Conservation (phyloP, 2,329 filamentous ascomycete species). For the Colletotrichum sublineola region DNA sequence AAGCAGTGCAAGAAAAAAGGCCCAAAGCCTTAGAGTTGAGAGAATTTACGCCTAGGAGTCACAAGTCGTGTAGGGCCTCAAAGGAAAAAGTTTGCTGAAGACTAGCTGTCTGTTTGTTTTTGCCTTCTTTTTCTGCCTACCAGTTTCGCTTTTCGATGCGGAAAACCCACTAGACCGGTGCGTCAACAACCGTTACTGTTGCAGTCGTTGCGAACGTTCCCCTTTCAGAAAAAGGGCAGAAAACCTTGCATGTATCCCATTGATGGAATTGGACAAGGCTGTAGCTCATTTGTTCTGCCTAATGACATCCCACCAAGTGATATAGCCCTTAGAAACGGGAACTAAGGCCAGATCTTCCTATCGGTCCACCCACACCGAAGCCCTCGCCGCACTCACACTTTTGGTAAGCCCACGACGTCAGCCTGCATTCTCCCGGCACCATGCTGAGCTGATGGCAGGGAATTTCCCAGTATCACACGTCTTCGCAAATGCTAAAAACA, state of each 20-base stretch:
- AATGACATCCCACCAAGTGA: constrained; percentile 7
- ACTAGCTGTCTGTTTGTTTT: neutral
- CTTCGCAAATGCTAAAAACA: neutral
- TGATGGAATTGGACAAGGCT: neutral
- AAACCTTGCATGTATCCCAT: neutral
- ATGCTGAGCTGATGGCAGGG: constrained; percentile 12
- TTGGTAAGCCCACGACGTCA: constrained; percentile 40
- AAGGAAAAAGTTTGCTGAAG: neutral
- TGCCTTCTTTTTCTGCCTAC: neutral
- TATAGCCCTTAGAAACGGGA: constrained; percentile 14
- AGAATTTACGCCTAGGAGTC: neutral
- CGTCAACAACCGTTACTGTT: constrained; percentile 5
- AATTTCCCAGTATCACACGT: neutral
- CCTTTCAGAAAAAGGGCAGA: constrained; percentile 10
- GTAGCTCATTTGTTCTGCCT: constrained; percentile 8
- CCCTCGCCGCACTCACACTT: constrained; percentile 28
- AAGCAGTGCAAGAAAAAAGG: neutral
- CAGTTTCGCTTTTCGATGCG: neutral
- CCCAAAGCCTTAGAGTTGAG: neutral
- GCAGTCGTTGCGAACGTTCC: constrained; percentile 14
- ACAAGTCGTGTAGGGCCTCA: constrained; percentile 2
- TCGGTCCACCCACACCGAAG: constrained; percentile 26
- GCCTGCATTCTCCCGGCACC: constrained; percentile 27
- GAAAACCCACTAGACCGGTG: neutral
- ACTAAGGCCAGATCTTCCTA: constrained; percentile 33